Percentiles rank a stretch among this genome's conserved stretches.
phyloP scores from a whole-genome alignment of 345 rosid species.

The Carallia brachiata region DNA sequence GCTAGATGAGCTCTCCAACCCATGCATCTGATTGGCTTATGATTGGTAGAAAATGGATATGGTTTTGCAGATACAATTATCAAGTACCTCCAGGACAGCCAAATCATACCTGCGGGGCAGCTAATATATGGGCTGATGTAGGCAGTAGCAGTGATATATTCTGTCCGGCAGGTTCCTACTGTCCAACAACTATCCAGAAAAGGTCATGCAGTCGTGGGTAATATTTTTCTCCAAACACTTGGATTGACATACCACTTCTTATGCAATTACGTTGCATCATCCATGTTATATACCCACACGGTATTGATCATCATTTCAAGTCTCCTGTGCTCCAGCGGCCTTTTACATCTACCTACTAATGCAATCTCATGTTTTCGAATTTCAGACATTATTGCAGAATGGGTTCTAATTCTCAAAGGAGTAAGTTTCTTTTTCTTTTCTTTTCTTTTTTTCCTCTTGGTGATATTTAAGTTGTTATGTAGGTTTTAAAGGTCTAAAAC shows the following conservation, averaged over 20 bases:
- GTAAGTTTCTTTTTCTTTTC: conserved; percentile 37
- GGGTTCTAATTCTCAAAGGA: conserved; percentile 63
- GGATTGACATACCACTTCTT: background rate
- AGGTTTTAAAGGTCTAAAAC: background rate
- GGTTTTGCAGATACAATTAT: conserved; percentile 64
- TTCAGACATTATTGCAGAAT: conserved; percentile 74
- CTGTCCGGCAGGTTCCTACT: conserved; percentile 85
- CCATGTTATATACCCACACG: background rate
- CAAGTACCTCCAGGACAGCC: conserved; percentile 69
- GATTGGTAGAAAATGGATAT: background rate
- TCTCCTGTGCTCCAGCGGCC: conserved; percentile 7
- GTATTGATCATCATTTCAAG: background rate
- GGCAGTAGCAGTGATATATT: conserved; percentile 62
- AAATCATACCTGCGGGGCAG: conserved; percentile 91
- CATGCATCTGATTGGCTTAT: background rate
- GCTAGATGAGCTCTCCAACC: background rate
- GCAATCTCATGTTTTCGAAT: conserved; percentile 15
- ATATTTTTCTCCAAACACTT: conserved; percentile 42
- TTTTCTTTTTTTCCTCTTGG: background rate
- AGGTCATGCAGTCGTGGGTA: conserved; percentile 81
- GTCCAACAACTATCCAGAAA: conserved; percentile 60
- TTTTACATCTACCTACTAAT: conserved; percentile 19
- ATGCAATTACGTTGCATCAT: background rate
- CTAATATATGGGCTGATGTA: conserved; percentile 88
- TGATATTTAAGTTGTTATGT: background rate